Base-by-base conservation (phyloP, 1,139 yeast genomes). In the Candida labiduridarum region DNA sequence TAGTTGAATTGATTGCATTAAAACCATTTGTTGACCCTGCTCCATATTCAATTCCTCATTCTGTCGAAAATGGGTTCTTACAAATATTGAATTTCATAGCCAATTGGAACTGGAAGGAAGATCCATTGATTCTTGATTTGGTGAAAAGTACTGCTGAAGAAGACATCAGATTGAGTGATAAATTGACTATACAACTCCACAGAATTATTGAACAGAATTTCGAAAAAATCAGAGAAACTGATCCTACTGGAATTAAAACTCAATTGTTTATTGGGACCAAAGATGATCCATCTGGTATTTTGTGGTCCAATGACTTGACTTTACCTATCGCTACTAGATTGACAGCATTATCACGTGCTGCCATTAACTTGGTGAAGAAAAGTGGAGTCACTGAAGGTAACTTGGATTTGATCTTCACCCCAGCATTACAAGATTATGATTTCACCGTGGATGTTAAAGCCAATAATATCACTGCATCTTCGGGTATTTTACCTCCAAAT, bases 91-190 rank as follows among this genome's bases (percentile, higher is more conserved):
- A 80, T 47, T 89, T 87, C 61, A 68, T 94, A 43, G 80, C 96
- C 14, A 71, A 71, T 41, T 95, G 99, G 99, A 92, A 94, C 66
- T 94, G 99, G 99, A 85, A 83, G 60, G 96, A 88, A 56, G 91
- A 86, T 45, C 87, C 96, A 1, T 70, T 94, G 55, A 80, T 92
- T 50, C 71, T 94, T 56, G 97, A 92, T 62, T 72, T 89, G 57
- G 77, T 80, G 15, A 84, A 83, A 51, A 76, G 76, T 49, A 77
- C 78, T 27, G 77, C 76, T 34, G 61, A 54, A 45, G 65, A 60
- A 12, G 53, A 55, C 31, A 46, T 46, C 18, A 69, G 71, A 53
- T 67, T 84, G 36, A 84, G 88, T 34, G 94, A 88, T 55, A 82
- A 78, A 53, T 73, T 90, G 59, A 79, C 87, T 4, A 72, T 85